Base-by-base conservation (phyloP, 2,329 filamentous ascomycete species). In the Colletotrichum spaethianum region DNA sequence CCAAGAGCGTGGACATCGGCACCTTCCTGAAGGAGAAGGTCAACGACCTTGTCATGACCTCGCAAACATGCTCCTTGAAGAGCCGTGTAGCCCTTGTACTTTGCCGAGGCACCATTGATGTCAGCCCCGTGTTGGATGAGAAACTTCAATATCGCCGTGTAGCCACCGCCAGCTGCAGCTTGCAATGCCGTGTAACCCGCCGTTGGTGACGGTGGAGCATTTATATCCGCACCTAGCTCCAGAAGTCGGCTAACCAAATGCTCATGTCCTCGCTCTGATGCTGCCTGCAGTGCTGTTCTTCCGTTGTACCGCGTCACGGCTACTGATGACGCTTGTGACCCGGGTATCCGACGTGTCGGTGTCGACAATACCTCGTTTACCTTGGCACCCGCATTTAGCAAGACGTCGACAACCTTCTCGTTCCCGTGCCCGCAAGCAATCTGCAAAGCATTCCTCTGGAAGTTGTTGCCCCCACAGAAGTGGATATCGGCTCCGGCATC, bases 271-370 rank as follows among this genome's bases (percentile, higher is more conserved):
- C 74, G 75, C 33, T 79, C 76, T 1, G 79, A 76, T 14, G 82
- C 82, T 73, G 74, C 78, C 80, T 76, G 86, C 77, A 80, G 82
- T 73, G 75, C 83, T 77, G 70, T 86, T 76, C 75, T 80, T 70
- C 72, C 82, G 55, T 78, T 77, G 62, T 81, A 82, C 78, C 71
- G 81, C 33, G 71, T 74, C n/a, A 44, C 56, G 14, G 31, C 77
- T 63, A 74, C 76, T 26, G 50, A 14, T 11, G 50, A 33, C 18
- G 50, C 28, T 53, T 26, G 50, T 53, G 50, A 33, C 28, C 50
- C 18, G 50, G 31, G 28, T 1, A 20, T 18, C 28, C 26, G 23
- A 53, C 33, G 26, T 31, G 50, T 20, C 31, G 50, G 16, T 26
- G 28, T 53, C 26, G 26, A 53, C 33, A 31, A 53, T 26, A 53